Evolutionary conservation across 495 filamentous ascomycete genomes (phyloP).

Genomic region (Viridothelium virens): DNA sequence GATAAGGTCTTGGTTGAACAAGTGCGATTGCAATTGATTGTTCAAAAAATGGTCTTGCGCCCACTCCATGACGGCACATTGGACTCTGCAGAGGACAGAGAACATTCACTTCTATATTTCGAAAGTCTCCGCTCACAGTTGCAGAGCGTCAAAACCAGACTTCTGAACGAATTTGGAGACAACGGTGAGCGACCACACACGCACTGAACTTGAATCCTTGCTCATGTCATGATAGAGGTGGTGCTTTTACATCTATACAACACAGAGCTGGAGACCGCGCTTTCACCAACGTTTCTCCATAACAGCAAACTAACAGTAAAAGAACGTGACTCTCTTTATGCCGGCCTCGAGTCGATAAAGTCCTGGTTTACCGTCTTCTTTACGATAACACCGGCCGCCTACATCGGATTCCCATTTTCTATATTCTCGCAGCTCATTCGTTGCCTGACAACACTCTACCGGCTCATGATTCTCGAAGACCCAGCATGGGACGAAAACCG

Average conservation of each 20-base stretch:
- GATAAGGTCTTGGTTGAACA: conserved; percentile 46
- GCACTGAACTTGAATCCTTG: too few species aligned
- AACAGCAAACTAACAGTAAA: neutral
- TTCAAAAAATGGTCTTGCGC: neutral
- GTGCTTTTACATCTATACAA: too few species aligned
- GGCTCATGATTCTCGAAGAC: conserved; percentile 21
- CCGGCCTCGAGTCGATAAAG: conserved; percentile 18
- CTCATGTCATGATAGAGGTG: too few species aligned
- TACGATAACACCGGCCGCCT: conserved; percentile 12
- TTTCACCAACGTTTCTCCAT: too few species aligned
- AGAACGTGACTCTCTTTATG: conserved; percentile 6
- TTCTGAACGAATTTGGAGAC: too few species aligned
- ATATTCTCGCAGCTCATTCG: conserved; percentile 21
- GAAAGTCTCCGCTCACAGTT: neutral
- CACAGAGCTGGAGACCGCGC: too few species aligned
- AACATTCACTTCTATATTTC: neutral
- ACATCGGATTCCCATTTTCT: conserved; percentile 19
- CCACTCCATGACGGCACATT: neutral
- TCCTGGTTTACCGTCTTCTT: conserved; percentile 23
- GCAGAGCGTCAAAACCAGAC: too few species aligned
- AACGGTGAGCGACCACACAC: too few species aligned
- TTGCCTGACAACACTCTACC: conserved; percentile 20
- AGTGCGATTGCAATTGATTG: conserved; percentile 41
- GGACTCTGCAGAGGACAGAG: neutral
- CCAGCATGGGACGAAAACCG: conserved; percentile 15